phyloP scores from a whole-genome alignment of 2,329 filamentous ascomycete species.

The Fusarium paranaense region DNA sequence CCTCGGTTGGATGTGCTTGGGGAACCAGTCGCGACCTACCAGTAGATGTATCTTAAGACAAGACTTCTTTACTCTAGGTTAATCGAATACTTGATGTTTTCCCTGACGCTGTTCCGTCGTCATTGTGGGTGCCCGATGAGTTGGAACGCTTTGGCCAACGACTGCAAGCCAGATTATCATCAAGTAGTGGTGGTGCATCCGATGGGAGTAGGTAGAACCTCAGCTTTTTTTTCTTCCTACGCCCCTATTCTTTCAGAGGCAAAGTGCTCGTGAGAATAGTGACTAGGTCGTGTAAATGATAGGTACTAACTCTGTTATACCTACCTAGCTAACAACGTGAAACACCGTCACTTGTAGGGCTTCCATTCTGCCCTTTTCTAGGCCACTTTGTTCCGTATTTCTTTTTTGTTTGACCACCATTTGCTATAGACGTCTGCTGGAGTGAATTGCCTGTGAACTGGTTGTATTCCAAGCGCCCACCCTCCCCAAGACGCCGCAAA shows the following conservation, averaged over 20 bases:
- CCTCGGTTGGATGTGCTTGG: conserved; percentile 14
- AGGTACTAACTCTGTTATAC: too few relatives aligned
- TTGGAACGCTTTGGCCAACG: not conserved
- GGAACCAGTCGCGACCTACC: conserved; percentile 18
- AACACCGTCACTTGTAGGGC: not conserved
- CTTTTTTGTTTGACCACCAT: not conserved
- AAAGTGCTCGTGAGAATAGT: too few relatives aligned
- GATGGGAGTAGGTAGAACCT: not conserved
- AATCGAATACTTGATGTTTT: not conserved
- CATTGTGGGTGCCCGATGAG: not conserved
- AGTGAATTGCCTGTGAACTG: conserved; percentile 7
- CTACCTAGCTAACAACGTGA: not conserved
- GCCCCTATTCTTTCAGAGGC: too few relatives aligned
- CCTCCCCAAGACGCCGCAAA: conserved; percentile 10
- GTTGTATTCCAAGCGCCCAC: not conserved
- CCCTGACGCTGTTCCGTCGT: not conserved
- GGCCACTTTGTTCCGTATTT: not conserved
- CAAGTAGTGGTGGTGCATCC: not conserved
- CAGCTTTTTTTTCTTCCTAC: not conserved
- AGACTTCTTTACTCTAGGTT: not conserved
- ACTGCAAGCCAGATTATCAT: not conserved
- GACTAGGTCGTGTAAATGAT: too few relatives aligned
- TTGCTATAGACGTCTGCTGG: not conserved
- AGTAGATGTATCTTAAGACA: not conserved
- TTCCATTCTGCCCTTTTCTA: not conserved